A percentile compares a stretch with the other conserved stretches of the same genome.
Evolutionary conservation across 2,329 filamentous ascomycete species (phyloP).

Genomic region (Samsoniella hepiali): DNA sequence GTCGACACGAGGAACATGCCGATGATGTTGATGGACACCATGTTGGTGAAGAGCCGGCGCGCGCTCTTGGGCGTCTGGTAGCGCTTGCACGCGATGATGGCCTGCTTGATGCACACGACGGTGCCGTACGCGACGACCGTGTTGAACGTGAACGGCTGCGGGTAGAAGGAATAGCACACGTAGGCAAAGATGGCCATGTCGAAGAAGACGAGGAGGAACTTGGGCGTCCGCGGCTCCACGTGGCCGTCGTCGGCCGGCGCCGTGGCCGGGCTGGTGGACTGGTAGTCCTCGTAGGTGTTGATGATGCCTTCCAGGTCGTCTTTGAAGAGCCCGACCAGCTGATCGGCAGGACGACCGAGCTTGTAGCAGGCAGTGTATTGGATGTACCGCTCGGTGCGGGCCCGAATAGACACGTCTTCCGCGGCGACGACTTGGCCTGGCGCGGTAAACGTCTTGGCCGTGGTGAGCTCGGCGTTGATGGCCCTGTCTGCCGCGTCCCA

Average conservation of each 20-base stretch:
- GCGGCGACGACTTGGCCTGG: background rate
- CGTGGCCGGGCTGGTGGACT: slow-evolving; percentile 3
- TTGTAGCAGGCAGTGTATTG: slow-evolving; percentile 22
- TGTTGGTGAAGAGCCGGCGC: slow-evolving; percentile 24
- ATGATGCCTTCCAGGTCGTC: slow-evolving; percentile 24
- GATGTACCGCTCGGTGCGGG: slow-evolving; percentile 22
- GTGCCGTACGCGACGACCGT: slow-evolving; percentile 24
- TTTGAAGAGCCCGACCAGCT: slow-evolving; percentile 23
- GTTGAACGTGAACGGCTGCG: slow-evolving; percentile 25
- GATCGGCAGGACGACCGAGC: slow-evolving; percentile 23
- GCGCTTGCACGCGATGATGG: slow-evolving; percentile 23
- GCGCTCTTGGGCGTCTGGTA: slow-evolving; percentile 25
- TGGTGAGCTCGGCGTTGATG: slow-evolving; percentile 20
- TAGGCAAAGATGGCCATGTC: slow-evolving; percentile 24
- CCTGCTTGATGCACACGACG: slow-evolving; percentile 24
- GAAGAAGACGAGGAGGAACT: slow-evolving; percentile 23
- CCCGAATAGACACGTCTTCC: slow-evolving; percentile 21
- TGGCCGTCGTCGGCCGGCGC: slow-evolving; percentile 15
- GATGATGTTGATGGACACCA: slow-evolving; percentile 24
- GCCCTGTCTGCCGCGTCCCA: slow-evolving; percentile 19
- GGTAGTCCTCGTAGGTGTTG: slow-evolving; percentile 23
- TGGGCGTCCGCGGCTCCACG: slow-evolving; percentile 22
- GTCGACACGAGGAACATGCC: slow-evolving; percentile 23
- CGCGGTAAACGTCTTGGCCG: slow-evolving; percentile 11
- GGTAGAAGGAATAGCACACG: slow-evolving; percentile 24